Base-by-base conservation (phyloP, 148 eudicot genomes). In the Camellia granthamiana region DNA sequence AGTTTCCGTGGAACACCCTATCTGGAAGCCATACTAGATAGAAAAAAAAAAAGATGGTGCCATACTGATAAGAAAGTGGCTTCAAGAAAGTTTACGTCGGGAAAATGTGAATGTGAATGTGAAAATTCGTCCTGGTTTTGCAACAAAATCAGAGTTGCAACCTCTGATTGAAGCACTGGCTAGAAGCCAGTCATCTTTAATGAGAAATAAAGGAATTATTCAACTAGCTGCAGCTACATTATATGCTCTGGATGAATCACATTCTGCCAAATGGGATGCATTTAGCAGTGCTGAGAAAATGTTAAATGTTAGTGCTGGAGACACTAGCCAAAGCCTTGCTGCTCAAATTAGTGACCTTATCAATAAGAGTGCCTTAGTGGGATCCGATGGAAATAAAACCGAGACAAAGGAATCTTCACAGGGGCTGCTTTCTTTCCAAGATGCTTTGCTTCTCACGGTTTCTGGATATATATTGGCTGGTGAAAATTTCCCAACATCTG, bases 291-390 rank as follows among this genome's bases (percentile, higher is more conserved):
- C 98, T 51, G 98, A 96, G 88, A 96, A 93, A 89, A 93, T 96
- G 89, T 81, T 96, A 78, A 88, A 86, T 73, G 92, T 93, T 46
- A 93, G 90, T 82, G 95, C 98, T 66, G 95, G 90, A 78, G 99
- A 96, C 80, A 91, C 98, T 42, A 96, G 93, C 84, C 99, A 96
- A 76, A 96, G 90, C 87, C 97, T 96, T 81, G 94, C 99, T 88
- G 90, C 99, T 83, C 99, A 96, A 89, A 90, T 96, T 16, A 87
- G 88, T 69, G 99, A 96, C 86, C 88, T 93, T 74, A 89, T 96
- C 62, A 92, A 92, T 85, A 91, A 96, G 86, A 91, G 94, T 71
- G 85, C 90, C 78, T 77, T 93, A 70, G 86, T 85, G 47, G 86
- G 81, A 80, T 80, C 88, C 52, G 90, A 86, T 58, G 89, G 73